These are phyloP conservation scores for Phaeosphaeriaceae sp. DNA, from an alignment of 2,329 filamentous ascomycete species.

Conservation along the genomic window DNA sequence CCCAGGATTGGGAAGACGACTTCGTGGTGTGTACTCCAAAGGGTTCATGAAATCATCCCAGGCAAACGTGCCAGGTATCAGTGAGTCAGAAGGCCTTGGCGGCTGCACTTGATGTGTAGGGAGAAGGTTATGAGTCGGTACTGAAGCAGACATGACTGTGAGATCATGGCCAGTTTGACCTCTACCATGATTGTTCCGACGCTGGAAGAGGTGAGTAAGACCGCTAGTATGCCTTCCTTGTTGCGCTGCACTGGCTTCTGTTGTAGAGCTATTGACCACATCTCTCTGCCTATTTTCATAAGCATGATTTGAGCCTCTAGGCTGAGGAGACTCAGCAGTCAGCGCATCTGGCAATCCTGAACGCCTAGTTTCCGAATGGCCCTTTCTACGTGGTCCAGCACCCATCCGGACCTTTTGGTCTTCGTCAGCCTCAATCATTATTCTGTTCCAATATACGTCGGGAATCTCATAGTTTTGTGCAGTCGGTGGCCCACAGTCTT, in stretches of 20 bases:
- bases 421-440: constrained; percentile 20
- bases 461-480: constrained; percentile 15
- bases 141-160: constrained; percentile 1
- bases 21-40: neutral
- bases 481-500: constrained; percentile 20
- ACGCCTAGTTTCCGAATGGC: neutral
- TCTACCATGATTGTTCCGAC: neutral
- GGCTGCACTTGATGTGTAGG: neutral
- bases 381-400: neutral
- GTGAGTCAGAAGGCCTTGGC: neutral
- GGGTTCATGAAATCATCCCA: constrained; percentile 15
- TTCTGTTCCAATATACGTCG: constrained; percentile 27
- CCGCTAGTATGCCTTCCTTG: neutral
- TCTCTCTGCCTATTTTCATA: neutral
- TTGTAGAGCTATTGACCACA: neutral
- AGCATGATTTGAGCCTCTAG: neutral
- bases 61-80: constrained; percentile 8
- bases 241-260: neutral
- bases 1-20: neutral
- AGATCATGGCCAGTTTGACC: constrained; percentile 1
- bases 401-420: constrained; percentile 1
- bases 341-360: neutral
- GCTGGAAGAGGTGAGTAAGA: neutral
- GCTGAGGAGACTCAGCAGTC: neutral
- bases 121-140: neutral